These are phyloP conservation scores for Russula olivacea DNA, from an alignment of 768 basidiomycete species.

Conservation along the genomic window DNA sequence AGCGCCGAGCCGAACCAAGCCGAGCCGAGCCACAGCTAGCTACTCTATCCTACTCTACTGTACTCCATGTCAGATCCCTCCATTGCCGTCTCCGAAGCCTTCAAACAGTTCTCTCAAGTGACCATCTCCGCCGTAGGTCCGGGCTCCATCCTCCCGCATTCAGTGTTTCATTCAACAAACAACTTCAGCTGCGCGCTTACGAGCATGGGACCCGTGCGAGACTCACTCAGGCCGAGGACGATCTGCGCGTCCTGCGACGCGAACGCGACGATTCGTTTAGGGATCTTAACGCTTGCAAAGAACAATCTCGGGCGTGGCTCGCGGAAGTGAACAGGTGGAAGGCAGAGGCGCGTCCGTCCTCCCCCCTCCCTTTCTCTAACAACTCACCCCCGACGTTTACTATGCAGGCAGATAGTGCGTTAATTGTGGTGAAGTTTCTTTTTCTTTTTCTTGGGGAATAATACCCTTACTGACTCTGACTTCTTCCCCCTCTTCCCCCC, in stretches of 20 bases:
- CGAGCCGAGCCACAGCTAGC: too few relatives aligned
- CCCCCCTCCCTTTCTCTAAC: background rate
- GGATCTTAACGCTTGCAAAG: conserved; percentile 12
- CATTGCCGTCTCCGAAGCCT: conserved; percentile 38
- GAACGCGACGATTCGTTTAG: conserved; percentile 24
- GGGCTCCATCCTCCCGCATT: background rate
- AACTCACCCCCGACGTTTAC: background rate
- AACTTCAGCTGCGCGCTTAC: conserved; percentile 20
- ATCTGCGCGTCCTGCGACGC: conserved; percentile 15
- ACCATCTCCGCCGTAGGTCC: conserved; percentile 36
- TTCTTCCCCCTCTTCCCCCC: background rate
- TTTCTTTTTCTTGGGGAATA: background rate
- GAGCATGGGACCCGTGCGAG: conserved; percentile 22
- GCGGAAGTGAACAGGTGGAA: conserved; percentile 24
- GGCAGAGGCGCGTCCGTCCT: conserved; percentile 15
- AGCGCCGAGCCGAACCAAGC: too few relatives aligned
- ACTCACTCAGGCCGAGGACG: conserved; percentile 17
- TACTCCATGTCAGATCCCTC: conserved; percentile 29
- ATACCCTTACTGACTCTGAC: background rate
- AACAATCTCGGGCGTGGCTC: conserved; percentile 13
- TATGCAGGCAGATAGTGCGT: conserved; percentile 9
- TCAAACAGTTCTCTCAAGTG: conserved; percentile 38
- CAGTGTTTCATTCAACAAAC: background rate
- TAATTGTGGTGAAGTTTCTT: background rate
- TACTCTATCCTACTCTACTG: too few relatives aligned